phyloP scores from a whole-genome alignment of 768 basidiomycete species.

The Boletus edulis region DNA sequence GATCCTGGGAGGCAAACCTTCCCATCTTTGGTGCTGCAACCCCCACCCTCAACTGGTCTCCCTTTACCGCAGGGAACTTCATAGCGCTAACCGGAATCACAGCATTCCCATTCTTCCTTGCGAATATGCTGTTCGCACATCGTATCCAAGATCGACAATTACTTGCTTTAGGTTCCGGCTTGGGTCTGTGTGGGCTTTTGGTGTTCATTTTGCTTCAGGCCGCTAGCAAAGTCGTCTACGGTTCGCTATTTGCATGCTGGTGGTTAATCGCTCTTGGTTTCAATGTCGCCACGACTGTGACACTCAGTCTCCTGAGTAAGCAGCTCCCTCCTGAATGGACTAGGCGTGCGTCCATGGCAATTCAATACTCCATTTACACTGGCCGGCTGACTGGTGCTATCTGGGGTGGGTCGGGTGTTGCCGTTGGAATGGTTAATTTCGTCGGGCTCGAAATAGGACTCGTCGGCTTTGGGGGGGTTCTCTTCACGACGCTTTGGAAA shows the following conservation, averaged over 20 bases:
- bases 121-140: constrained; percentile 55
- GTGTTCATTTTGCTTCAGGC: constrained; percentile 47
- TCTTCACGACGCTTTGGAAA: constrained; percentile 58
- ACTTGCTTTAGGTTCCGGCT: constrained; percentile 47
- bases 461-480: constrained; percentile 53
- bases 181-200: constrained; percentile 54
- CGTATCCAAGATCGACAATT: constrained; percentile 60
- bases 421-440: constrained; percentile 55
- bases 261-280: constrained; percentile 64
- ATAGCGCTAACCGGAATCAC: constrained; percentile 64
- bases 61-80: constrained; percentile 66
- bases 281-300: constrained; percentile 69
- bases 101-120: constrained; percentile 64
- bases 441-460: constrained; percentile 59
- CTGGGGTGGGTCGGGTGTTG: constrained; percentile 62
- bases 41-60: constrained; percentile 50
- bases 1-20: constrained; percentile 67
- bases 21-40: constrained; percentile 52
- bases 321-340: constrained; percentile 67
- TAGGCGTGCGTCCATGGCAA: constrained; percentile 48
- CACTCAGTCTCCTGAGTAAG: constrained; percentile 64
- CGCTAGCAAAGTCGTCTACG: constrained; percentile 42
- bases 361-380: constrained; percentile 68
- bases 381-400: constrained; percentile 67
- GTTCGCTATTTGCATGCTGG: constrained; percentile 43